A percentile compares a stretch with the other conserved stretches of the same genome.
These are phyloP conservation scores for Carnegiea gigantea DNA, from an alignment of 179 eudicot species.

Conservation along the genomic window DNA sequence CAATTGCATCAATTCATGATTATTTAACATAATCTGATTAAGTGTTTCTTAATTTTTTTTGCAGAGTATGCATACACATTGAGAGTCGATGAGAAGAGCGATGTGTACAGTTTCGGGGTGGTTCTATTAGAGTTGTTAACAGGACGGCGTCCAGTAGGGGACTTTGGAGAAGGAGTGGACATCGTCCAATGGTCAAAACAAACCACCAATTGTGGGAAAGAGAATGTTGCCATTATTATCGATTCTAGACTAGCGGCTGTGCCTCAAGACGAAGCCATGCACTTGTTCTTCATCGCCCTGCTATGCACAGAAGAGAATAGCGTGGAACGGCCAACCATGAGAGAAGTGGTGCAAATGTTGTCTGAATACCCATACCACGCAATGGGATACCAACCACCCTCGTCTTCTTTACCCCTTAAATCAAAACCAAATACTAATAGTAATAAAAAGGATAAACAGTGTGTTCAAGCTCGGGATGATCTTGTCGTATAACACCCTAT, in stretches of 20 bases:
- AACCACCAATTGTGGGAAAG: slow-evolving; percentile 51
- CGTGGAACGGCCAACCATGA: slow-evolving; percentile 79
- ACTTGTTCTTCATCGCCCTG: slow-evolving; percentile 84
- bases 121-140: slow-evolving; percentile 76
- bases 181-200: slow-evolving; percentile 77
- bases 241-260: slow-evolving; percentile 58
- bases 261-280: slow-evolving; percentile 82
- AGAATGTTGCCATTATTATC: slow-evolving; percentile 45
- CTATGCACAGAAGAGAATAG: slow-evolving; percentile 82
- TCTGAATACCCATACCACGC: slow-evolving; percentile 62
- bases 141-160: slow-evolving; percentile 77
- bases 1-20: too few species aligned
- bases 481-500: slow-evolving; percentile 11
- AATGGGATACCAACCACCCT: slow-evolving; percentile 38
- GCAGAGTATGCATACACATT: slow-evolving; percentile 91
- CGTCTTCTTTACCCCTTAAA: slow-evolving; percentile 32
- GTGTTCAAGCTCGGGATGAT: slow-evolving; percentile 9
- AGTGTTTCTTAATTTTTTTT: background rate
- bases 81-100: slow-evolving; percentile 85
- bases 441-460: slow-evolving; percentile 6
- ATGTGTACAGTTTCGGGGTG: slow-evolving; percentile 86
- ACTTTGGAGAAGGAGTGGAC: slow-evolving; percentile 89
- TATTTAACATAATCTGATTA: background rate
- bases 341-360: slow-evolving; percentile 89
- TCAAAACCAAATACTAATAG: slow-evolving; percentile 24